These are phyloP conservation scores for Citrus sp. DNA, from an alignment of 345 rosid genomes.

Conservation along the genomic window DNA sequence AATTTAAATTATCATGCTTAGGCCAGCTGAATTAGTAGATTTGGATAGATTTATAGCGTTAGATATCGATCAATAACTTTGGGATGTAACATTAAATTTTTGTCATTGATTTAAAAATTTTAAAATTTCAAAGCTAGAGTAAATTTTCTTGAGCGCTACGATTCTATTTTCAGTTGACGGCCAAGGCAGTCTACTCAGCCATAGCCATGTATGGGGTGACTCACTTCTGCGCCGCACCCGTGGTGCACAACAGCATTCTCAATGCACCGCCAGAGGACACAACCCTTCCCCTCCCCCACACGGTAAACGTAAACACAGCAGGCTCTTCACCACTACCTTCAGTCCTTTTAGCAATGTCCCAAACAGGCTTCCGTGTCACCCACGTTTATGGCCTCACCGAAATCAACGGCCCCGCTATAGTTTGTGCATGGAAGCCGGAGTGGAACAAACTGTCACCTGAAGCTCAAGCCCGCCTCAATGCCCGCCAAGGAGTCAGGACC, in stretches of 20 bases:
- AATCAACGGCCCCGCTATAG: constrained; percentile 77
- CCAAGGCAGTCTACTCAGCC: constrained; percentile 74
- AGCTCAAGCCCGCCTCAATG: constrained; percentile 70
- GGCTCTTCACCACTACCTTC: constrained; percentile 94
- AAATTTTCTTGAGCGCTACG: too few species aligned
- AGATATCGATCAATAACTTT: too few species aligned
- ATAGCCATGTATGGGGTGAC: constrained; percentile 65
- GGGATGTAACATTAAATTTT: too few species aligned
- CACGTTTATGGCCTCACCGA: constrained; percentile 94
- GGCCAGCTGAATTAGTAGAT: too few species aligned
- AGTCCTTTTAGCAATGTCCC: constrained; percentile 60
- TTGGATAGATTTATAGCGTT: too few species aligned
- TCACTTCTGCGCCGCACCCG: constrained; percentile 93
- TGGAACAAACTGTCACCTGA: constrained; percentile 79
- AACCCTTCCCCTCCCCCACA: constrained; percentile 75
- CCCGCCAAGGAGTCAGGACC: constrained; percentile 88
- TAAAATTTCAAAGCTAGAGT: too few species aligned
- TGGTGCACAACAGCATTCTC: constrained; percentile 74
- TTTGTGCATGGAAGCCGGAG: constrained; percentile 91
- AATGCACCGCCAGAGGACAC: constrained; percentile 74
- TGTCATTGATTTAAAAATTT: too few species aligned
- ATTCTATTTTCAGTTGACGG: constrained; percentile 52
- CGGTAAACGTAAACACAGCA: constrained; percentile 76
- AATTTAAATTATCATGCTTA: too few species aligned
- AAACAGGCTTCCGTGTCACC: constrained; percentile 48